A percentile compares a stretch with the other conserved stretches of the same genome.
phyloP scores from a whole-genome alignment of 2,329 filamentous ascomycete species.

The Capronia coronata region DNA sequence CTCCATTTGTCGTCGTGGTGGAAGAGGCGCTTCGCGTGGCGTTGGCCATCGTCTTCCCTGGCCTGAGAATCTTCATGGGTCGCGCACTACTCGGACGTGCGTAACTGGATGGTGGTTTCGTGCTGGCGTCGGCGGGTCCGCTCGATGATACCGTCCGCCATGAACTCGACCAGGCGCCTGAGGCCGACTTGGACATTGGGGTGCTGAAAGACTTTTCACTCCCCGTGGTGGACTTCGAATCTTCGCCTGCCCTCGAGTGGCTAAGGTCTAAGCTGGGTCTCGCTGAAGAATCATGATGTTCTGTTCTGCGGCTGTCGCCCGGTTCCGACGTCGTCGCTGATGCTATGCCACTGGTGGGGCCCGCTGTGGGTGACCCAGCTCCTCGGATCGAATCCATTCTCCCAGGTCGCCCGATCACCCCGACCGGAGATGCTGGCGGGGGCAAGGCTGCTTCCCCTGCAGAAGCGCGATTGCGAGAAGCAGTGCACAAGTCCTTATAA shows the following conservation, averaged over 20 bases:
- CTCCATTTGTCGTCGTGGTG: conserved; percentile 21
- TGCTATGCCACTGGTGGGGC: conserved; percentile 9
- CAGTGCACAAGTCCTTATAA: conserved; percentile 71
- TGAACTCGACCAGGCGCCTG: conserved; percentile 28
- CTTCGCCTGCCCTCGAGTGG: conserved; percentile 17
- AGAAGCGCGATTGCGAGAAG: conserved; percentile 30
- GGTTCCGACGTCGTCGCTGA: conserved; percentile 10
- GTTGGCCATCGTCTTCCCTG: conserved; percentile 54
- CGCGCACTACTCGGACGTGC: conserved; percentile 38
- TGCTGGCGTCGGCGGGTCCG: conserved; percentile 11
- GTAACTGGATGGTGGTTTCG: conserved; percentile 23
- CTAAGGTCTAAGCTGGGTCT: conserved; percentile 20
- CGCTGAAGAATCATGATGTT: conserved; percentile 16
- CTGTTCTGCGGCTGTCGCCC: conserved; percentile 12
- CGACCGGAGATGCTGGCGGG: conserved; percentile 27
- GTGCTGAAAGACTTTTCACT: conserved; percentile 31
- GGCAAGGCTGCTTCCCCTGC: conserved; percentile 21
- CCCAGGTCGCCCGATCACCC: conserved; percentile 33
- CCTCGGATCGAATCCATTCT: conserved; percentile 26
- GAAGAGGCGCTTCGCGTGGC: conserved; percentile 38
- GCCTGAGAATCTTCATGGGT: conserved; percentile 85
- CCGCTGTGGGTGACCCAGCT: conserved; percentile 27
- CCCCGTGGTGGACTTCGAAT: conserved; percentile 30
- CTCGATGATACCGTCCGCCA: conserved; percentile 24
- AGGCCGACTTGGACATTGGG: conserved; percentile 25